Evolutionary conservation across 2,329 filamentous ascomycete species (phyloP).

Genomic region (Ascomycota sp.): DNA sequence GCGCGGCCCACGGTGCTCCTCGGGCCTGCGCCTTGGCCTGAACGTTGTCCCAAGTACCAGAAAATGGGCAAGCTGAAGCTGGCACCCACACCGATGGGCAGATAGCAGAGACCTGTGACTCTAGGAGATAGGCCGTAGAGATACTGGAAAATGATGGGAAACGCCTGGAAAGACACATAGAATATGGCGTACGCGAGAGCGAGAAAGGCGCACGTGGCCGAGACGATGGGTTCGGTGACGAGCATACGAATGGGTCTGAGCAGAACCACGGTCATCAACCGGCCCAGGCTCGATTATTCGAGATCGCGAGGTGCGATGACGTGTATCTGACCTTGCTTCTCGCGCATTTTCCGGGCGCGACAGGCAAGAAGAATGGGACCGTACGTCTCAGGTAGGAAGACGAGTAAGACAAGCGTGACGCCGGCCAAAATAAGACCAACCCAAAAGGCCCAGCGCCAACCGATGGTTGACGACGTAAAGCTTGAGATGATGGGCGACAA

Average conservation of each 20-base stretch:
- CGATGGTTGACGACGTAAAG: conserved; percentile 33
- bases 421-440: conserved; percentile 49
- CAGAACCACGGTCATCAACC: conserved; percentile 48
- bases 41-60: conserved; percentile 41
- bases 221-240: conserved; percentile 50
- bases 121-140: conserved; percentile 44
- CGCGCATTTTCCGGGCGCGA: conserved; percentile 35
- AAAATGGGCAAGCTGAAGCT: conserved; percentile 38
- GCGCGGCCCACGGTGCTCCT: conserved; percentile 33
- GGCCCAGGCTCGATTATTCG: conserved; percentile 32
- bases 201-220: conserved; percentile 48
- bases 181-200: conserved; percentile 47
- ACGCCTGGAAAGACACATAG: conserved; percentile 60
- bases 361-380: conserved; percentile 34
- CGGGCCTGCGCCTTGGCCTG: conserved; percentile 29
- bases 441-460: conserved; percentile 55
- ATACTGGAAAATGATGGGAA: conserved; percentile 45
- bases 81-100: conserved; percentile 46
- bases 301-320: conserved; percentile 43
- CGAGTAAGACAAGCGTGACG: conserved; percentile 33
- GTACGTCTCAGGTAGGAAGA: conserved; percentile 47
- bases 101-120: conserved; percentile 44
- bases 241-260: conserved; percentile 56
- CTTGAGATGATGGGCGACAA: conserved; percentile 44
- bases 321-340: conserved; percentile 25